Base-by-base conservation (phyloP, 805 yeast genomes). In the Candida railenensis region DNA sequence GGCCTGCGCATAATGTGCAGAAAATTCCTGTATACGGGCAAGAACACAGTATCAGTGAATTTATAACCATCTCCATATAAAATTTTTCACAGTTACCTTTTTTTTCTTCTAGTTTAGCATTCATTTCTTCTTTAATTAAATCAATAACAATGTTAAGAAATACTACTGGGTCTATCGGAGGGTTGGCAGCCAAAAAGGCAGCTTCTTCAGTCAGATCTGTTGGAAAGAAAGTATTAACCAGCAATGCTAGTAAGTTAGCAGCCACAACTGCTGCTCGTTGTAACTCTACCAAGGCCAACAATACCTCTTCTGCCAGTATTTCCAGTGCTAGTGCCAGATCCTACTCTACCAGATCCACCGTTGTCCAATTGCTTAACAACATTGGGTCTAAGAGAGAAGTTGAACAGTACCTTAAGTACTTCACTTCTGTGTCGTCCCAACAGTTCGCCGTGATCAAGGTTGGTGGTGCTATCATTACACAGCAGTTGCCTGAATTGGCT, bases 381-480 rank as follows among this genome's bases (percentile, higher is more conserved):
- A 94, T 94, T 55, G 97, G 98, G 21, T 90, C 97, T 41, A 95
- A 94, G 65, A 81, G 98, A 53, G 99, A 94, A 70, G 99, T 94
- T 38, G 99, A 94, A 66, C 99, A 94, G 68, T 94, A 94, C 68
- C 79, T 94, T 61, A 91, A 90, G 66, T 92, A 92, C 67, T 94
- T 94, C 76, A 91, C 98, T 1, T 89, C 97, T 28, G 98, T 94
- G 15, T 85, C 90, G 4, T 91, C 90, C 56, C 98, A 94, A 65
- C 97, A 94, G 61, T 94, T 94, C 60, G 99, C 99, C 2, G 97
- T 94, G 38, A 94, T 94, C 69, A 94, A 94, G 66, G 99, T 94
- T 38, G 99, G 99, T 36, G 99, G 99, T 53, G 99, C 99, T 34
- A 92, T 94, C 59, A 94, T 94, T 66, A 92, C 98, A 40, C 95